Percentiles rank a stretch among this genome's conserved stretches.
Evolutionary conservation across 805 yeast species (phyloP).

Genomic region (Yarrowia osloensis): DNA sequence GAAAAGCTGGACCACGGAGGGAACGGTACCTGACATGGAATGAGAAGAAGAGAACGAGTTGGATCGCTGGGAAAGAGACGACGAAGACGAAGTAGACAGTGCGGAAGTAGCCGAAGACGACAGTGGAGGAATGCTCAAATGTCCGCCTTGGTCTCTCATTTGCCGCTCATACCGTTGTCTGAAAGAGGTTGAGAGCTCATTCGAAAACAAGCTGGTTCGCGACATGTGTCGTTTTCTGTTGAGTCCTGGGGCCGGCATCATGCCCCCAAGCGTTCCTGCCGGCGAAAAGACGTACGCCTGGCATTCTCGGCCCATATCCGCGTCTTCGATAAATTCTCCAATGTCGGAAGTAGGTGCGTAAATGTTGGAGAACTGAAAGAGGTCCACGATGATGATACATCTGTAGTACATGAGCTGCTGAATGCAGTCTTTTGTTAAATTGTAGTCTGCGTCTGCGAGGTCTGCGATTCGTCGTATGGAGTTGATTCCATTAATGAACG

Average conservation of each 20-base stretch:
- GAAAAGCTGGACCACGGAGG: conserved; percentile 67
- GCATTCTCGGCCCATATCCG: conserved; percentile 74
- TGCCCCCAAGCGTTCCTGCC: not conserved
- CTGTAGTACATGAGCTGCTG: conserved; percentile 89
- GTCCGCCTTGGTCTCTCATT: conserved; percentile 14
- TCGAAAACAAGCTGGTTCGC: not conserved
- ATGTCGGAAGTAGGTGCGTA: conserved; percentile 87
- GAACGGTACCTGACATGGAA: conserved; percentile 34
- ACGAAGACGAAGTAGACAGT: conserved; percentile 36
- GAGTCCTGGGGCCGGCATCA: conserved; percentile 24
- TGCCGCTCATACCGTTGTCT: conserved; percentile 16
- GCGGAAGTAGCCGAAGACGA: conserved; percentile 26
- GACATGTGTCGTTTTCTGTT: conserved; percentile 9
- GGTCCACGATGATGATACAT: conserved; percentile 78
- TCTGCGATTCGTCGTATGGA: conserved; percentile 75
- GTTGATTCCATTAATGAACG: conserved; percentile 85
- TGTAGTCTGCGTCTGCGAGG: conserved; percentile 77
- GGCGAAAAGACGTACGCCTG: conserved; percentile 70
- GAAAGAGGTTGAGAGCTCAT: conserved; percentile 15
- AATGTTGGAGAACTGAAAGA: conserved; percentile 84
- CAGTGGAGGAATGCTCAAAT: not conserved
- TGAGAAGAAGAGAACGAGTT: conserved; percentile 13
- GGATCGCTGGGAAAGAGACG: conserved; percentile 33
- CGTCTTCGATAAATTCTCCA: conserved; percentile 63
- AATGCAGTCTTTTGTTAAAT: conserved; percentile 79